Conservation (phyloP, 2,329 filamentous ascomycete species). For the Cadophora luteo-olivacea region DNA sequence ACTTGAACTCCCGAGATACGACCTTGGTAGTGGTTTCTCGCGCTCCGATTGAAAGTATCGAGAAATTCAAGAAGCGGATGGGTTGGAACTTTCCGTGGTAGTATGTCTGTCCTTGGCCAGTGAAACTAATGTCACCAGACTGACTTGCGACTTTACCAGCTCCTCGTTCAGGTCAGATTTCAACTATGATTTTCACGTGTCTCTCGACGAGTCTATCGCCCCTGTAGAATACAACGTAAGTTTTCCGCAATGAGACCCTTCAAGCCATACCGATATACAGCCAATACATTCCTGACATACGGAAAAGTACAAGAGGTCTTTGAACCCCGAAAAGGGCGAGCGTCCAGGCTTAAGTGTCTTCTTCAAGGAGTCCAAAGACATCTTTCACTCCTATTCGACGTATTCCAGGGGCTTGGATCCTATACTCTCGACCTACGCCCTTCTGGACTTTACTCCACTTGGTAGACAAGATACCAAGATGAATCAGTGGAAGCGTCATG, state of each 20-base stretch:
- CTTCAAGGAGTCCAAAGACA: constrained; percentile 41
- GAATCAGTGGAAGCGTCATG: constrained; percentile 30
- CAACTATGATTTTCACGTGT: constrained; percentile 50
- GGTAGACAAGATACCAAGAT: constrained; percentile 42
- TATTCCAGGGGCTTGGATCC: constrained; percentile 46
- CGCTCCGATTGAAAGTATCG: constrained; percentile 47
- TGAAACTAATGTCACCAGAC: too few species aligned
- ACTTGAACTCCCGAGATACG: constrained; percentile 48
- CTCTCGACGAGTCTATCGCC: constrained; percentile 41
- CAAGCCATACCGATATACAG: neutral
- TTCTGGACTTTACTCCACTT: constrained; percentile 47
- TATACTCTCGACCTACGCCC: constrained; percentile 42
- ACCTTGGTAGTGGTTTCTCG: constrained; percentile 50
- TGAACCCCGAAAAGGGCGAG: constrained; percentile 39
- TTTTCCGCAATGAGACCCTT: constrained; percentile 20
- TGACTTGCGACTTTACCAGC: neutral
- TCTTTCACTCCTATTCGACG: constrained; percentile 50
- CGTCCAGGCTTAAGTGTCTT: constrained; percentile 49
- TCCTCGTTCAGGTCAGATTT: constrained; percentile 47
- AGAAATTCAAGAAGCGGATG: constrained; percentile 47
- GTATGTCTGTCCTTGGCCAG: neutral
- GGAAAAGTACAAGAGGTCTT: constrained; percentile 13
- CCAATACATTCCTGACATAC: constrained; percentile 5
- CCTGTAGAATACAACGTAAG: constrained; percentile 37
- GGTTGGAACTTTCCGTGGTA: constrained; percentile 53